Evolutionary conservation across 352 stramenopile genomes (phyloP).

Genomic region (Pythium graminicola): DNA sequence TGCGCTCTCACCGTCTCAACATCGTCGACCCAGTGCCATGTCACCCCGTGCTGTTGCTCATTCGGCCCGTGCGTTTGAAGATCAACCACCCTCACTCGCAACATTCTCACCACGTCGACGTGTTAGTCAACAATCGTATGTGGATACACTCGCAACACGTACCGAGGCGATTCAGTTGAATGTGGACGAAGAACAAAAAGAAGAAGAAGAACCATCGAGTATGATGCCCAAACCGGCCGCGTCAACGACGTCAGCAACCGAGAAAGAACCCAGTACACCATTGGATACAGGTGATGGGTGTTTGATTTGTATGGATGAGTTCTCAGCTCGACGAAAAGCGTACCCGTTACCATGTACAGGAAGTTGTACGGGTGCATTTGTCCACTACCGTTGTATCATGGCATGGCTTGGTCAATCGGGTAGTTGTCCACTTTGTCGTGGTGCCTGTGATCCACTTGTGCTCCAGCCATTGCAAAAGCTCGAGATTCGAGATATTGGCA

Average conservation of each 20-base stretch:
- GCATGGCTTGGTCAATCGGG: conserved; percentile 80
- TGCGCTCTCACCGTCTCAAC: neutral
- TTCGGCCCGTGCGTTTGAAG: conserved; percentile 44
- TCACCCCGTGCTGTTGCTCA: conserved; percentile 57
- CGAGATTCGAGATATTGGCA: conserved; percentile 72
- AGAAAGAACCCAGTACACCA: conserved; percentile 21
- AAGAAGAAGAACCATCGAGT: conserved; percentile 12
- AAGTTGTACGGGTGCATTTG: conserved; percentile 65
- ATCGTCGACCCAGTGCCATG: neutral
- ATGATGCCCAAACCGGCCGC: neutral
- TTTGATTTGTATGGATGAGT: conserved; percentile 88
- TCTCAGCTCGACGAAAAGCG: conserved; percentile 72
- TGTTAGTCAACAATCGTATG: conserved; percentile 4
- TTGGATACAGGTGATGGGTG: conserved; percentile 41
- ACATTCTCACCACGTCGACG: conserved; percentile 59
- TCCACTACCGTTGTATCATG: conserved; percentile 88
- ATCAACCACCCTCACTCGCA: conserved; percentile 30
- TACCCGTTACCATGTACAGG: conserved; percentile 80
- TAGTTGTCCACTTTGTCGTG: conserved; percentile 76
- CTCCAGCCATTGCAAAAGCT: conserved; percentile 80
- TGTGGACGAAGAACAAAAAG: conserved; percentile 30
- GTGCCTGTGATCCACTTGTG: conserved; percentile 70
- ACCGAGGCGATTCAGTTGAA: conserved; percentile 17
- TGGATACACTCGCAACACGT: neutral
- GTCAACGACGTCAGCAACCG: conserved; percentile 12